A percentile compares a stretch with the other conserved stretches of the same genome.
Conservation (phyloP, 2,329 filamentous ascomycete genomes). For the Colletotrichum orbiculare region DNA sequence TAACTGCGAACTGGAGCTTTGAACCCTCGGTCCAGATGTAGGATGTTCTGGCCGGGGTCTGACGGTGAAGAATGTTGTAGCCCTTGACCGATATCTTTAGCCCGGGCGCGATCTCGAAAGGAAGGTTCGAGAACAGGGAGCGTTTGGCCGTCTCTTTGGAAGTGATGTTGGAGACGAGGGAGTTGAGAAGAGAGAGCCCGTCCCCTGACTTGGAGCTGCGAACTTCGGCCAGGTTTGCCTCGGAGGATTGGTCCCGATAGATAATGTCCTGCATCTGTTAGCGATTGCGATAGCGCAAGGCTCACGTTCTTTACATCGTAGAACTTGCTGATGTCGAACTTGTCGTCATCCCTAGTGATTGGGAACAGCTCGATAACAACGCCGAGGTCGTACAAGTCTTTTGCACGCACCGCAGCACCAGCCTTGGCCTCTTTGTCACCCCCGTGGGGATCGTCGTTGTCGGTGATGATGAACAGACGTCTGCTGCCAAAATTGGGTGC, state of each 20-base stretch:
- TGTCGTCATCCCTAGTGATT: slow-evolving; percentile 75
- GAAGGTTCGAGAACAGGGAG: slow-evolving; percentile 86
- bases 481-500: slow-evolving; percentile 94
- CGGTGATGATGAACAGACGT: slow-evolving; percentile 94
- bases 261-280: slow-evolving; percentile 78
- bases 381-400: slow-evolving; percentile 93
- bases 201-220: slow-evolving; percentile 76
- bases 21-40: slow-evolving; percentile 93
- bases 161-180: slow-evolving; percentile 87
- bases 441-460: slow-evolving; percentile 87
- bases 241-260: slow-evolving; percentile 80
- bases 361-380: slow-evolving; percentile 94
- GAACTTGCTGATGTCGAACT: slow-evolving; percentile 86
- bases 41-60: slow-evolving; percentile 82
- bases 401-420: slow-evolving; percentile 85
- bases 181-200: slow-evolving; percentile 82
- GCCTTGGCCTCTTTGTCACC: slow-evolving; percentile 78
- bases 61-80: slow-evolving; percentile 88
- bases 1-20: slow-evolving; percentile 80
- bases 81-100: slow-evolving; percentile 92
- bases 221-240: slow-evolving; percentile 65
- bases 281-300: neutral
- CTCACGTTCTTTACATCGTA: slow-evolving; percentile 75
- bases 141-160: slow-evolving; percentile 89
- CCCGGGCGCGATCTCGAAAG: slow-evolving; percentile 86